phyloP scores from a whole-genome alignment of 352 stramenopile species.

The Globisporangium alternatum region DNA sequence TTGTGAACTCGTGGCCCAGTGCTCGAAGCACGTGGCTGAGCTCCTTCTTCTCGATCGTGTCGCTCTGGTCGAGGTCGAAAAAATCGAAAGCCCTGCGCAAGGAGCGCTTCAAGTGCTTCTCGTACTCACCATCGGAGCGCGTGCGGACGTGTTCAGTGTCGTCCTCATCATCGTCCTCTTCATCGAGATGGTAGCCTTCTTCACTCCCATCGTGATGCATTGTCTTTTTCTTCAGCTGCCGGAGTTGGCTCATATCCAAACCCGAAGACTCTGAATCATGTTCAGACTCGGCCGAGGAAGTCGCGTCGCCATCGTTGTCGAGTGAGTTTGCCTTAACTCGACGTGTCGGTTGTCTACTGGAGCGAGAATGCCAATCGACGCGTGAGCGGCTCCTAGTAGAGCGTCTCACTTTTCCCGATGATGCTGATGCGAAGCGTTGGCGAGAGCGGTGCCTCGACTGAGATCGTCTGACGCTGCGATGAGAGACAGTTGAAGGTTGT shows the following conservation, averaged over 20 bases:
- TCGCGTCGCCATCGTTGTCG: background rate
- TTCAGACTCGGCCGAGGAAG: constrained; percentile 13
- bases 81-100: constrained; percentile 73
- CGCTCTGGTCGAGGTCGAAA: constrained; percentile 70
- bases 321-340: constrained; percentile 1
- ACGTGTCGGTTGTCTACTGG: background rate
- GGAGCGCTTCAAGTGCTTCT: constrained; percentile 54
- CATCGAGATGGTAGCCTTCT: background rate
- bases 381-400: background rate
- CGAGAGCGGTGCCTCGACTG: constrained; percentile 4
- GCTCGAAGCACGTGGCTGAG: constrained; percentile 63
- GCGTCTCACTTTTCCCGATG: background rate
- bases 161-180: constrained; percentile 14
- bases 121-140: constrained; percentile 59
- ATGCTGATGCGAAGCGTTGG: background rate
- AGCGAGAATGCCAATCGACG: background rate
- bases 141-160: constrained; percentile 24
- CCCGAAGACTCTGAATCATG: constrained; percentile 26
- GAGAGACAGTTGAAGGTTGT: background rate
- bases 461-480: constrained; percentile 2
- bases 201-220: background rate
- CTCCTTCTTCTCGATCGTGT: constrained; percentile 69
- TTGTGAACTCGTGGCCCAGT: constrained; percentile 69
- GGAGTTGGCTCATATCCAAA: constrained; percentile 41
- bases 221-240: constrained; percentile 24